These are phyloP conservation scores for Chaetothyriales sp. DNA, from an alignment of 2,329 filamentous ascomycete species.

Conservation along the genomic window DNA sequence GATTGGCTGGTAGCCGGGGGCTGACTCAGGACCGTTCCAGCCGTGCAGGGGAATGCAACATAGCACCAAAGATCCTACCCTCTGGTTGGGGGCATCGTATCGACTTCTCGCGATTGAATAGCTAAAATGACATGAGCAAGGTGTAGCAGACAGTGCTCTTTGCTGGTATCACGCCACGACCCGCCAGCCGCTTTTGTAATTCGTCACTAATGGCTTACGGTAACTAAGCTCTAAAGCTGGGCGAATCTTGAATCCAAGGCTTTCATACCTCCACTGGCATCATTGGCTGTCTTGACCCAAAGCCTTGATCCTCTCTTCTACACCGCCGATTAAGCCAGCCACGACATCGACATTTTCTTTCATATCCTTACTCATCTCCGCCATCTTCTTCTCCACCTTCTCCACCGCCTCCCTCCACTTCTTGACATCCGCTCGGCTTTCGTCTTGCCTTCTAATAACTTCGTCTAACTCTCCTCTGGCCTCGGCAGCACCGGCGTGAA, in stretches of 20 bases:
- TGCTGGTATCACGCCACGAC: background rate
- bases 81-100: too few species aligned
- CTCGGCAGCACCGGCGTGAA: slow-evolving; percentile 75
- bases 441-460: slow-evolving; percentile 65
- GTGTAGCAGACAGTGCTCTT: background rate
- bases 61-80: too few species aligned
- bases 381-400: slow-evolving; percentile 63
- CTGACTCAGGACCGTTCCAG: background rate
- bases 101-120: too few species aligned
- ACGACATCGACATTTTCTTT: slow-evolving; percentile 71
- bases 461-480: slow-evolving; percentile 64
- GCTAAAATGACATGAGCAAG: too few species aligned
- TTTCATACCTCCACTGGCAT: background rate
- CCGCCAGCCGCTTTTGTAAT: background rate
- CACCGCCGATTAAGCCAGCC: slow-evolving; percentile 72
- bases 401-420: slow-evolving; percentile 73
- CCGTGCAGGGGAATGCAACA: too few species aligned
- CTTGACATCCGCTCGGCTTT: slow-evolving; percentile 71
- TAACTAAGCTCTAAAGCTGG: background rate
- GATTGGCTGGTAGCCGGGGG: background rate
- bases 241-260: too few species aligned
- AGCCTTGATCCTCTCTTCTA: slow-evolving; percentile 63
- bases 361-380: slow-evolving; percentile 55
- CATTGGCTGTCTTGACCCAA: slow-evolving; percentile 23
- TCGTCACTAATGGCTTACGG: too few species aligned